phyloP scores from a whole-genome alignment of 768 basidiomycete species.

The Psilocybe cubensis region DNA sequence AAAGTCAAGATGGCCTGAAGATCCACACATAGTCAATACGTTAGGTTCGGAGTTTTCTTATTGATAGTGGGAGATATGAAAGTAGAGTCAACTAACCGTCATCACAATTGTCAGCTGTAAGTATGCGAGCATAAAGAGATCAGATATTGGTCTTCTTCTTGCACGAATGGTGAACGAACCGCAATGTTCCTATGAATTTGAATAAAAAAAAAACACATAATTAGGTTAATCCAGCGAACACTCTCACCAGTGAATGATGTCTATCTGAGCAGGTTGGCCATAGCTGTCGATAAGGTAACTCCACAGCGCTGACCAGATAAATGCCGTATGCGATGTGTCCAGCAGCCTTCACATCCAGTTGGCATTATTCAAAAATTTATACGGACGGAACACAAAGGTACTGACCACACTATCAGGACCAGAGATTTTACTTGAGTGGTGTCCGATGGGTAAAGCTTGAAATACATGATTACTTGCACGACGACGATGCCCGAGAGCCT shows the following conservation, averaged over 20 bases:
- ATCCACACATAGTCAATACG: not conserved
- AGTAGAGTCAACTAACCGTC: slow-evolving; percentile 16
- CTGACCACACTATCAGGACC: slow-evolving; percentile 22
- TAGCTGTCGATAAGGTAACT: slow-evolving; percentile 38
- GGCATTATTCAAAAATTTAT: not conserved
- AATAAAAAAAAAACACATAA: not conserved
- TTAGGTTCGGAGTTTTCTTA: not conserved
- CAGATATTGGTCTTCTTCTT: not conserved
- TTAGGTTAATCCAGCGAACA: not conserved
- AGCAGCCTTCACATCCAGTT: slow-evolving; percentile 30
- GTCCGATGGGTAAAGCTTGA: slow-evolving; percentile 37
- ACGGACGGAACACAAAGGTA: not conserved
- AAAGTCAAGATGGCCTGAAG: slow-evolving; percentile 34
- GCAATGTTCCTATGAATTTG: slow-evolving; percentile 14
- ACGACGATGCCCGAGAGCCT: slow-evolving; percentile 37
- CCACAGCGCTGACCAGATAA: slow-evolving; percentile 44
- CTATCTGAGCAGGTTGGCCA: slow-evolving; percentile 27
- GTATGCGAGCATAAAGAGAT: not conserved
- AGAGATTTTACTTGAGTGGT: slow-evolving; percentile 25
- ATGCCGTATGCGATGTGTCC: slow-evolving; percentile 39
- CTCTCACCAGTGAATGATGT: slow-evolving; percentile 39
- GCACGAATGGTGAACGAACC: slow-evolving; percentile 8
- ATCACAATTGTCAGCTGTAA: slow-evolving; percentile 29
- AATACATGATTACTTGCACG: slow-evolving; percentile 38
- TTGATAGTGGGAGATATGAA: not conserved